phyloP scores from a whole-genome alignment of 2,329 filamentous ascomycete species.

The Aspergillus sojae region DNA sequence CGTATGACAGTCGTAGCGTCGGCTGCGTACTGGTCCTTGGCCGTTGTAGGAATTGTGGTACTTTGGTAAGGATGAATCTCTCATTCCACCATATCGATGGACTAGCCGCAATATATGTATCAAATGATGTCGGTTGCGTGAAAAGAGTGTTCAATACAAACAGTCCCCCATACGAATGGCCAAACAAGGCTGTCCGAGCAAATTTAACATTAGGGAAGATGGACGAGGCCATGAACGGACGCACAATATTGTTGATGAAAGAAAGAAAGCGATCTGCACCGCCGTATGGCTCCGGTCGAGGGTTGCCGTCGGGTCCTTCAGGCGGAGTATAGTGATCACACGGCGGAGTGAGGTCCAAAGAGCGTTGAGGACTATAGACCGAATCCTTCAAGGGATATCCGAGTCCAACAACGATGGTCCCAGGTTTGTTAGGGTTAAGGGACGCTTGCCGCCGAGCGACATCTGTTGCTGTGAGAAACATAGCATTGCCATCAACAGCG shows the following conservation, averaged over 20 bases:
- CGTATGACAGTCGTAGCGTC: constrained; percentile 37
- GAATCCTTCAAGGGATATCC: constrained; percentile 25
- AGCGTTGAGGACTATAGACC: constrained; percentile 25
- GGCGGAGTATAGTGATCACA: constrained; percentile 25
- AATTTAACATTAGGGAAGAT: constrained; percentile 36
- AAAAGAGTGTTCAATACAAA: constrained; percentile 52
- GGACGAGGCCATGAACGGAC: constrained; percentile 32
- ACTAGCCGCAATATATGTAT: constrained; percentile 50
- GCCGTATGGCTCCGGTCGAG: constrained; percentile 32
- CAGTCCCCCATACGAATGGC: constrained; percentile 55
- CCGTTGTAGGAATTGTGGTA: constrained; percentile 27
- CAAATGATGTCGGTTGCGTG: constrained; percentile 44
- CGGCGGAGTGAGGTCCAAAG: constrained; percentile 25
- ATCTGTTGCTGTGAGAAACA: constrained; percentile 31
- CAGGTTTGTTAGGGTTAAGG: constrained; percentile 16
- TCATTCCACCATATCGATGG: constrained; percentile 54
- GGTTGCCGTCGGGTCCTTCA: constrained; percentile 26
- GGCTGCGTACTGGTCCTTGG: constrained; percentile 14
- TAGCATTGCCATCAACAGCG: constrained; percentile 33
- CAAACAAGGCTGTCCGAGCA: constrained; percentile 49
- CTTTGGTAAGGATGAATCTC: constrained; percentile 41
- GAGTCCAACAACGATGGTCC: constrained; percentile 28
- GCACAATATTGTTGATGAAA: constrained; percentile 45
- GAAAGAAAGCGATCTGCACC: constrained; percentile 51
- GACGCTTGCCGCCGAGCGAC: constrained; percentile 22